Evolutionary conservation across 139 green algal genomes (phyloP).

Genomic region (Chlamydomonas sphaeroides): DNA sequence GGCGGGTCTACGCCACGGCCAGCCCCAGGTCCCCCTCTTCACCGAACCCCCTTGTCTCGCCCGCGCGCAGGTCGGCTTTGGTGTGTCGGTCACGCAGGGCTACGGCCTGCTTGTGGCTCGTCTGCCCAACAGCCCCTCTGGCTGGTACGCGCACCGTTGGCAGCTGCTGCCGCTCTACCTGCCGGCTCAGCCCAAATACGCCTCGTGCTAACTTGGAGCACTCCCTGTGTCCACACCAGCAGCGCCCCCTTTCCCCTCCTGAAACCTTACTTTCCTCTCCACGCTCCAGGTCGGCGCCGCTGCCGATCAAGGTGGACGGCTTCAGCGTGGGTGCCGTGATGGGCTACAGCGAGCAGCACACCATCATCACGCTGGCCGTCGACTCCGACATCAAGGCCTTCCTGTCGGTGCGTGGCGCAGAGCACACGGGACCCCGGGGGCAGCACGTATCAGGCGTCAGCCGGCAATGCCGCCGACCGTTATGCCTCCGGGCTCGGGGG

Average conservation of each 20-base stretch:
- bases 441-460: background rate
- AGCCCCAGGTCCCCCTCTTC: no score
- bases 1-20: no score
- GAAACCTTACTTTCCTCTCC: no score
- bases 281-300: constrained; percentile 60
- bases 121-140: constrained; percentile 39
- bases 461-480: no score
- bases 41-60: no score
- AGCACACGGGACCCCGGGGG: background rate
- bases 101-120: constrained; percentile 61
- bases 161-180: no score
- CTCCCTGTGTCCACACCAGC: no score
- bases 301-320: constrained; percentile 69
- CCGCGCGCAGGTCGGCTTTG: constrained; percentile 65
- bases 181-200: no score
- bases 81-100: constrained; percentile 65
- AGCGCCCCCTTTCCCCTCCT: no score
- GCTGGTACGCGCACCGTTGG: constrained; percentile 61
- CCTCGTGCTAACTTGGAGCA: no score
- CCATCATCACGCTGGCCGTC: constrained; percentile 50
- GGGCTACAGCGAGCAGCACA: constrained; percentile 66
- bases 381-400: constrained; percentile 62
- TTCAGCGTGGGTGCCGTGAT: constrained; percentile 67
- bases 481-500: no score
- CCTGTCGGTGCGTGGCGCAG: constrained; percentile 50